phyloP scores from a whole-genome alignment of 805 yeast genomes.

The Naumovozyma dairenensis region DNA sequence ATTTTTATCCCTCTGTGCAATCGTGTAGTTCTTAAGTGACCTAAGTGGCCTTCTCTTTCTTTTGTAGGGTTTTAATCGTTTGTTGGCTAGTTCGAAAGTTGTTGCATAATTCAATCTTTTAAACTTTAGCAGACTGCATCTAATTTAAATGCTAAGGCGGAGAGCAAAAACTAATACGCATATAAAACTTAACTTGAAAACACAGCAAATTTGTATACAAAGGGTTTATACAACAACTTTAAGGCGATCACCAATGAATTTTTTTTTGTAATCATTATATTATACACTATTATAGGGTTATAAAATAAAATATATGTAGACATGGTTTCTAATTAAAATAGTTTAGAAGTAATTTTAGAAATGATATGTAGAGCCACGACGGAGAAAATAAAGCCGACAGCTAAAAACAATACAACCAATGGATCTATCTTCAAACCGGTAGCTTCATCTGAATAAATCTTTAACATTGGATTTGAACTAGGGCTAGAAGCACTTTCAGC shows the following conservation, averaged over 20 bases:
- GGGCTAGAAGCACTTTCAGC: constrained; percentile 43
- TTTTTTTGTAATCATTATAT: not conserved
- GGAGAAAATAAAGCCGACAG: constrained; percentile 89
- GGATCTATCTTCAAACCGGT: constrained; percentile 90
- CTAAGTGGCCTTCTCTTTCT: too few relatives aligned
- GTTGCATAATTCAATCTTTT: too few relatives aligned
- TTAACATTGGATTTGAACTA: constrained; percentile 88
- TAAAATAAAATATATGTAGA: too few relatives aligned
- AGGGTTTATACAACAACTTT: too few relatives aligned
- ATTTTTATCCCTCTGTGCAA: too few relatives aligned
- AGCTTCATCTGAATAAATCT: constrained; percentile 93
- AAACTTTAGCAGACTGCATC: too few relatives aligned
- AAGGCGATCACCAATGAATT: too few relatives aligned
- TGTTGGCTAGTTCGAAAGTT: too few relatives aligned
- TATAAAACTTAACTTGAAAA: not conserved
- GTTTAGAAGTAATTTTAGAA: constrained; percentile 80
- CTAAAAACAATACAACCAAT: constrained; percentile 82
- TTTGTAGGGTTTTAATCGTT: too few relatives aligned
- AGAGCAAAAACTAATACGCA: not conserved
- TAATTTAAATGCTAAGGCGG: not conserved
- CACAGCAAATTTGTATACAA: too few relatives aligned
- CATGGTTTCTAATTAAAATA: constrained; percentile 24
- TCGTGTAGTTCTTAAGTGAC: too few relatives aligned
- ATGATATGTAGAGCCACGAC: constrained; percentile 85
- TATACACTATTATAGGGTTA: not conserved